Conservation (phyloP, 768 basidiomycete species). For the Saitozyma podzolica region DNA sequence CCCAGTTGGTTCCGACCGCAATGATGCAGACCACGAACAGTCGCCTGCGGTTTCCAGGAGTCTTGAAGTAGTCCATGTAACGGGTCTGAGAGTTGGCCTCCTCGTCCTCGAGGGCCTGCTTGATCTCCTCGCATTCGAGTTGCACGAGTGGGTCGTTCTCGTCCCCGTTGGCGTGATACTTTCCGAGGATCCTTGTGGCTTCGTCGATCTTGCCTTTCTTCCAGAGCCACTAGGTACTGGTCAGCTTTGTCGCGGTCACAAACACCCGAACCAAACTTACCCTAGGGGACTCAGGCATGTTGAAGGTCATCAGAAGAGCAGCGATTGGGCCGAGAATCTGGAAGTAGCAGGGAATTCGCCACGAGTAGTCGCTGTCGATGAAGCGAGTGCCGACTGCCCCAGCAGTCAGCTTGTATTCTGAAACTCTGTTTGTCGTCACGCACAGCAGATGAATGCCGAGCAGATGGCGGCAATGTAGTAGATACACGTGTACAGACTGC, state of each 20-base stretch:
- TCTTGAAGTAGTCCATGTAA: conserved; percentile 62
- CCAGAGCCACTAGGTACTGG: conserved; percentile 14
- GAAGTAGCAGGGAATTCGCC: conserved; percentile 3
- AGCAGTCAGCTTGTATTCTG: too few species aligned
- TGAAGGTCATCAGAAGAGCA: conserved; percentile 19
- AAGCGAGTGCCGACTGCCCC: conserved; percentile 15
- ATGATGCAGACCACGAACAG: neutral
- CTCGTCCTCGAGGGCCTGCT: conserved; percentile 57
- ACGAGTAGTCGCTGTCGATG: conserved; percentile 6
- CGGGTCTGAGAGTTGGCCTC: conserved; percentile 57
- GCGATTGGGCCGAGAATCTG: neutral
- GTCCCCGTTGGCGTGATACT: conserved; percentile 77
- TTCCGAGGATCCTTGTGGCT: conserved; percentile 36
- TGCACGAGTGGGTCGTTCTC: conserved; percentile 55
- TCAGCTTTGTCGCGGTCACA: conserved; percentile 49
- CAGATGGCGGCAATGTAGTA: too few species aligned
- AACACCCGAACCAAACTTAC: too few species aligned
- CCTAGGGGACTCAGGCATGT: conserved; percentile 31
- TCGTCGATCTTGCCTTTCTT: conserved; percentile 27
- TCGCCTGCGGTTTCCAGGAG: conserved; percentile 60
- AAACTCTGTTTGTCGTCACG: too few species aligned
- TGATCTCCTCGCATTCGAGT: conserved; percentile 35
- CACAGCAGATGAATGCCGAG: conserved; percentile 1
- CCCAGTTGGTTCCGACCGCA: conserved; percentile 54
- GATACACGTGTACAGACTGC: conserved; percentile 9